Evolutionary conservation across 805 yeast genomes (phyloP), one percentile per base, ranked within the genome.

Genomic region (Blastobotrys attinorum): DNA sequence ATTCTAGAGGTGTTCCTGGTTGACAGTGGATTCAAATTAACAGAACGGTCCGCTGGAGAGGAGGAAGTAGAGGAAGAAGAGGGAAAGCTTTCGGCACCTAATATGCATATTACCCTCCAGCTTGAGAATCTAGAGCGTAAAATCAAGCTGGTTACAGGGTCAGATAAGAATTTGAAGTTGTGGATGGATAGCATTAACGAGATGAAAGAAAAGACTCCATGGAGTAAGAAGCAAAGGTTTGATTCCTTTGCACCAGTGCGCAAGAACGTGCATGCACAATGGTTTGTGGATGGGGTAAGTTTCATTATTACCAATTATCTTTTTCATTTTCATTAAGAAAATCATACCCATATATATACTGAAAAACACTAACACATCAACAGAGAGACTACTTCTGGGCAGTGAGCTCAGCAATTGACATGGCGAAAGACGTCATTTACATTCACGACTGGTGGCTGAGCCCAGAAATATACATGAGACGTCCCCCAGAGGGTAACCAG

Each of bases 381-480:
- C 23, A 38, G 20, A 72, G 99, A 56, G 99, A 92, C 62, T 85
- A 92, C 61, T 83, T 87, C 67, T 92, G 97, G 97, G 94, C 97
- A 1, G 79, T 88, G 2, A 83, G 95, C 23, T 79, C 88, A 8
- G 98, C 97, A 0, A 68, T 92, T 43, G 87, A 83, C 52, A 81
- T 85, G 84, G 97, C 98, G 0, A 79, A 80, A 52, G 97, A 92
- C 67, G 90, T 83, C 1, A 82, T 92, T 27, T 92, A 81, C 60
- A 87, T 92, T 40, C 97, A 92, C 58, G 99, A 90, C 57, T 92
- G 99, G 99, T 92, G 98, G 98, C 69, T 92, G 21, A 76, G 90
- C 3, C 99, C 99, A 0, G 98, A 92, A 61, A 60, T 92, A 2
- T 94, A 92, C 56, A 68, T 92, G 65, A 75, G 98, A 50, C 71